A percentile compares a stretch with the other conserved stretches of the same genome.
Conservation (phyloP, 768 basidiomycete genomes). For the Boletus sp. region DNA sequence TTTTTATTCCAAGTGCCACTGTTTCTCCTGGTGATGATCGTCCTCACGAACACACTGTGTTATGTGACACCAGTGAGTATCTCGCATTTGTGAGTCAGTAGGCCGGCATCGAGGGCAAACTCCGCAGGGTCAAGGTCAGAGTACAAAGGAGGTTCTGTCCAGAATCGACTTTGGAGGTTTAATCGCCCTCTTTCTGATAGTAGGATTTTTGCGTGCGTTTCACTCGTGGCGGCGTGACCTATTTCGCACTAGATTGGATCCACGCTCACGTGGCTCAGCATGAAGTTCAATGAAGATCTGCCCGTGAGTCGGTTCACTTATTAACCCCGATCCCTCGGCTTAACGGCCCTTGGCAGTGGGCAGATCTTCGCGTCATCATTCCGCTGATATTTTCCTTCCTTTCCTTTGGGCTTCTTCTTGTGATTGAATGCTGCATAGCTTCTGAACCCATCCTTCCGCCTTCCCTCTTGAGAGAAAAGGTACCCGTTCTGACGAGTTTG, state of each 20-base stretch:
- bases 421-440: slow-evolving; percentile 5
- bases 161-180: slow-evolving; percentile 17
- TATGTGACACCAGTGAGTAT: slow-evolving; percentile 14
- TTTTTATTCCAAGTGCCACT: slow-evolving; percentile 13
- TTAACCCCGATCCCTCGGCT: neutral
- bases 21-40: slow-evolving; percentile 3
- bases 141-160: slow-evolving; percentile 4
- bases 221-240: neutral
- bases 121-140: slow-evolving; percentile 8
- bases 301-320: neutral
- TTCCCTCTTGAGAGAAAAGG: slow-evolving; percentile 5
- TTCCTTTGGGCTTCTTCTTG: slow-evolving; percentile 6
- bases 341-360: slow-evolving; percentile 5
- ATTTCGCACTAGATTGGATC: slow-evolving; percentile 9
- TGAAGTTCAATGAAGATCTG: slow-evolving; percentile 15
- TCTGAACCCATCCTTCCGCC: slow-evolving; percentile 12
- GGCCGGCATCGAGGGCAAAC: no score
- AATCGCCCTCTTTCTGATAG: slow-evolving; percentile 4
- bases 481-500: slow-evolving; percentile 4
- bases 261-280: slow-evolving; percentile 11
- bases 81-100: neutral
- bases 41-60: neutral
- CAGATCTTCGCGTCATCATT: slow-evolving; percentile 2
- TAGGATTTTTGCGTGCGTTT: neutral
- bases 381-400: slow-evolving; percentile 8